These are phyloP conservation scores for Suillus decipiens DNA, from an alignment of 768 basidiomycete genomes.

Conservation along the genomic window DNA sequence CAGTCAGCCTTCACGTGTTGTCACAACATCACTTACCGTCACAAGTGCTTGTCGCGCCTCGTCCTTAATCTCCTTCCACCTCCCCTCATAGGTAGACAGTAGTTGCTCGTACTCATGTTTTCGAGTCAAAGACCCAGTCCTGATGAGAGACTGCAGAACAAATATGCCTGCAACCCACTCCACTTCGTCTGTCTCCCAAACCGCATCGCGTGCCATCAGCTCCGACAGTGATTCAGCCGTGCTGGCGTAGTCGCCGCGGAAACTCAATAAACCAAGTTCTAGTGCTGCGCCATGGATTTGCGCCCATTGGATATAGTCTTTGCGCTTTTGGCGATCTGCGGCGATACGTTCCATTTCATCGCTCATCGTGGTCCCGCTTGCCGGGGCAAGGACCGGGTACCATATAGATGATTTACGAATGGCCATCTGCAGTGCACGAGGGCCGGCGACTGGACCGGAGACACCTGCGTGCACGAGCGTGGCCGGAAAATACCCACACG, in stretches of 20 bases:
- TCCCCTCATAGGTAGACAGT: conserved; percentile 56
- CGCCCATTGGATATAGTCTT: conserved; percentile 69
- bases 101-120: conserved; percentile 57
- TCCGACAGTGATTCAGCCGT: conserved; percentile 49
- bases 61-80: conserved; percentile 74
- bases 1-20: background rate
- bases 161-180: conserved; percentile 70
- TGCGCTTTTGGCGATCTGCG: conserved; percentile 57
- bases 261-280: conserved; percentile 53
- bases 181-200: conserved; percentile 67
- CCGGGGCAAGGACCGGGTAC: conserved; percentile 36
- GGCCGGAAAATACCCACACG: conserved; percentile 50
- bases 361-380: conserved; percentile 39
- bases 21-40: conserved; percentile 36
- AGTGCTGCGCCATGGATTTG: conserved; percentile 65
- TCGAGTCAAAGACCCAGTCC: conserved; percentile 51
- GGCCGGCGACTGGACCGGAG: conserved; percentile 55
- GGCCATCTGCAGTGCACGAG: conserved; percentile 58
- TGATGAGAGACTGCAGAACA: conserved; percentile 57
- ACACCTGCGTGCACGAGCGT: conserved; percentile 55
- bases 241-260: conserved; percentile 46
- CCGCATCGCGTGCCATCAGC: conserved; percentile 63
- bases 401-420: conserved; percentile 60
- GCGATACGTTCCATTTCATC: conserved; percentile 69
- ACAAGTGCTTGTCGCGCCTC: conserved; percentile 64